Percentiles rank a stretch among this genome's conserved stretches.
Conservation (phyloP, 192 early-diverging fungal species). For the Coemansia sp. region DNA sequence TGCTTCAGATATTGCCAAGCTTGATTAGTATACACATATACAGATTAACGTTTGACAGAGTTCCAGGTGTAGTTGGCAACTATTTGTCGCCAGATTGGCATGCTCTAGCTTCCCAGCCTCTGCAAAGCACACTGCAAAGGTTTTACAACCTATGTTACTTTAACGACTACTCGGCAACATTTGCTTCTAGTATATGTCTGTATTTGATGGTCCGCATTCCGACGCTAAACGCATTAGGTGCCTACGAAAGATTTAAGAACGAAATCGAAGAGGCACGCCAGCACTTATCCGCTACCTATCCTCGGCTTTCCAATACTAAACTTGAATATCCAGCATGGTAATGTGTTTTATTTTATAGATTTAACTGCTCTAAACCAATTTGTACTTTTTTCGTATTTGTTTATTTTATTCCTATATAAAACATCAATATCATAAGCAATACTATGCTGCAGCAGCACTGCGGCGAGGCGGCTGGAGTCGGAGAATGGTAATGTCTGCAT, state of each 20-base stretch:
- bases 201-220: not conserved
- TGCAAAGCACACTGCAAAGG: not conserved
- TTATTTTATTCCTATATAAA: not conserved
- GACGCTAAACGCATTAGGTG: not conserved
- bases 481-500: constrained; percentile 51
- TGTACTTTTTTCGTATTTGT: not conserved
- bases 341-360: not conserved
- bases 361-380: not conserved
- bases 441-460: not conserved
- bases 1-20: not conserved
- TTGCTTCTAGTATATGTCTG: not conserved
- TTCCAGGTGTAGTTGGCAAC: not conserved
- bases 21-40: not conserved
- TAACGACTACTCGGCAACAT: not conserved
- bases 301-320: not conserved
- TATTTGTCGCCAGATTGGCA: not conserved
- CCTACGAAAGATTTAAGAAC: not conserved
- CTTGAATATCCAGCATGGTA: not conserved
- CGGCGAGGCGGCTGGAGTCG: constrained; percentile 56
- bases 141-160: not conserved
- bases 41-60: not conserved
- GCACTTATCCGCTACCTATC: not conserved
- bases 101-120: not conserved
- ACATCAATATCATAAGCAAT: not conserved
- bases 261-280: not conserved